These are phyloP conservation scores for Annulohypoxylon moriforme DNA, from an alignment of 495 filamentous ascomycete species.

Conservation along the genomic window DNA sequence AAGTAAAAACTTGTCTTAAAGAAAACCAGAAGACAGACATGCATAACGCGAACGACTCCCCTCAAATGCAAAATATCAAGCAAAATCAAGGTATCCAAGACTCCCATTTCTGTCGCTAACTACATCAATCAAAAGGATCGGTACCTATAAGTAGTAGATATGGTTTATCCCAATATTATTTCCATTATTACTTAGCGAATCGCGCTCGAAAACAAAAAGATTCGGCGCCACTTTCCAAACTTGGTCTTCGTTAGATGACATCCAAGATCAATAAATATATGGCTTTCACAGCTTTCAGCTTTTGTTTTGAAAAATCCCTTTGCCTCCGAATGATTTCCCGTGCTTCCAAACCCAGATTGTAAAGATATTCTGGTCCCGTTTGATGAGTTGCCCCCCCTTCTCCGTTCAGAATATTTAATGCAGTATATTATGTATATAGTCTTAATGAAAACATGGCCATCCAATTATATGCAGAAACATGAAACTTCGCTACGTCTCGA, in stretches of 20 bases:
- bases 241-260: constrained; percentile 9
- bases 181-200: constrained; percentile 31
- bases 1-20: too few relatives aligned
- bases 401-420: constrained; percentile 31
- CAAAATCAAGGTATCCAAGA: not conserved
- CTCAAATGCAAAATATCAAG: not conserved
- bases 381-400: constrained; percentile 22
- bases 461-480: constrained; percentile 39
- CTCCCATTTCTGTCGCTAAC: constrained; percentile 16
- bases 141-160: not conserved
- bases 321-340: constrained; percentile 20
- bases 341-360: constrained; percentile 13
- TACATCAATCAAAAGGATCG: constrained; percentile 10
- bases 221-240: constrained; percentile 19
- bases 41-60: not conserved
- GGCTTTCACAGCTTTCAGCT: constrained; percentile 7
- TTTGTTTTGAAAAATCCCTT: constrained; percentile 24
- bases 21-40: too few relatives aligned
- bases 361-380: constrained; percentile 12
- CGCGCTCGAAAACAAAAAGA: not conserved
- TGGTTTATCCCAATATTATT: constrained; percentile 27
- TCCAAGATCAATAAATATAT: constrained; percentile 11
- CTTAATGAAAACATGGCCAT: constrained; percentile 31
- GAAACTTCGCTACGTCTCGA: constrained; percentile 6
- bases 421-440: constrained; percentile 38